Evolutionary conservation across 768 basidiomycete genomes (phyloP), one percentile per base, ranked within the genome.

Genomic region (Dioszegia aurantiaca): DNA sequence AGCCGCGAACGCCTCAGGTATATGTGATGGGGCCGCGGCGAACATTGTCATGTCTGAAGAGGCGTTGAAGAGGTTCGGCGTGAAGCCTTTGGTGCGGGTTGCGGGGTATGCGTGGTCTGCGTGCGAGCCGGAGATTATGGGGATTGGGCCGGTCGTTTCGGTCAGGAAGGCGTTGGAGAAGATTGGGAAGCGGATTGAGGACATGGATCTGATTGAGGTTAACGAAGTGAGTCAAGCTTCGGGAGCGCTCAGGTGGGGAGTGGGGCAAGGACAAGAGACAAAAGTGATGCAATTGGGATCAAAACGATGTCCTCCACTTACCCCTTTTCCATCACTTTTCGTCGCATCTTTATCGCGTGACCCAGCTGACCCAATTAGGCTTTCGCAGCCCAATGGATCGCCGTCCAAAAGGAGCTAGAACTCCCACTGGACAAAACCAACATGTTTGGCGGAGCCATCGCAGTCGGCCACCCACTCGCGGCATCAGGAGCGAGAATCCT

Each of bases 91-190:
- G 42, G 78, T 75, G 14, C 69, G 68, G 56, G 65, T 79, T 17
- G 67, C 78, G 16, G 62, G 63, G n/a, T 78, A 76, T 60, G 75
- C 77, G 43, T 74, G 78, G 62, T 70, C 70, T 33, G 78, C 78
- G 10, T 78, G 78, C 43, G 78, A 77, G 56, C 78, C 78, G 27
- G 76, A 70, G 43, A 69, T 77, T 47, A 79, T 79, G 78, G 78
- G 78, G 17, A 77, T 79, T 46, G 78, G 78, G 30, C 78, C 78
- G 3, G 78, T 79, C 9, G 70, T 68, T 8, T 44, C 54, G 55
- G 56, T 70, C 19, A 56, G 59, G 27, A 27, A 68, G 26, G 71
- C 68, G 11, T 47, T 73, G 55, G 30, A 54, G 43, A 70, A 65
- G 45, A 40, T 63, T 19, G 71, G 71, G 3, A 73, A 73, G 59